These are phyloP conservation scores for Aureobasidium zeae DNA, from an alignment of 2,329 filamentous ascomycete genomes.

Conservation along the genomic window DNA sequence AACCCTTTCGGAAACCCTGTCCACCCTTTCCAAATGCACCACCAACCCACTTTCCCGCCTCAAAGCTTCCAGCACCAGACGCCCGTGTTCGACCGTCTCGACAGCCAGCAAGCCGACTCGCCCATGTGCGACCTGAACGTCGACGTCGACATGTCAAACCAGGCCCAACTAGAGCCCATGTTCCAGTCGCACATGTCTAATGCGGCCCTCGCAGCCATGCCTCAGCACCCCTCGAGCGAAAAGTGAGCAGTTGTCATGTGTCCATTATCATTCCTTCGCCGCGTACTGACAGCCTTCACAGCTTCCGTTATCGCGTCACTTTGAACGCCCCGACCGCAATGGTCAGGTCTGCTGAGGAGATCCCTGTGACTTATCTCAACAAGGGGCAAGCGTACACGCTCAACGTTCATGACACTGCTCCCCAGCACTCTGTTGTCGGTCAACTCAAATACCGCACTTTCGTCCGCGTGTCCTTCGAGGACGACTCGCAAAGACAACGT, in stretches of 20 bases:
- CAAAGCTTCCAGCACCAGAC: slow-evolving; percentile 74
- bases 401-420: slow-evolving; percentile 68
- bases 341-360: slow-evolving; percentile 81
- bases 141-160: slow-evolving; percentile 53
- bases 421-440: slow-evolving; percentile 48
- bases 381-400: slow-evolving; percentile 93
- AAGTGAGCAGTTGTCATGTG: slow-evolving; percentile 37
- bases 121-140: slow-evolving; percentile 47
- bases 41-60: slow-evolving; percentile 55
- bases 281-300: slow-evolving; percentile 23
- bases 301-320: slow-evolving; percentile 81
- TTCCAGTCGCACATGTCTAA: slow-evolving; percentile 43
- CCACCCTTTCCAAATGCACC: slow-evolving; percentile 53
- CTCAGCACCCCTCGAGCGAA: slow-evolving; percentile 34
- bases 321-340: slow-evolving; percentile 93
- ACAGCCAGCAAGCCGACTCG: slow-evolving; percentile 54
- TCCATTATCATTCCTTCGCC: background rate
- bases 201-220: slow-evolving; percentile 37
- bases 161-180: slow-evolving; percentile 47
- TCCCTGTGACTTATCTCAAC: slow-evolving; percentile 95
- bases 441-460: slow-evolving; percentile 76
- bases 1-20: slow-evolving; percentile 33
- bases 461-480: slow-evolving; percentile 92
- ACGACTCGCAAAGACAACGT: slow-evolving; percentile 81
- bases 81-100: slow-evolving; percentile 67